Conservation (phyloP, 768 basidiomycete species). For the Obba rivulosa region DNA sequence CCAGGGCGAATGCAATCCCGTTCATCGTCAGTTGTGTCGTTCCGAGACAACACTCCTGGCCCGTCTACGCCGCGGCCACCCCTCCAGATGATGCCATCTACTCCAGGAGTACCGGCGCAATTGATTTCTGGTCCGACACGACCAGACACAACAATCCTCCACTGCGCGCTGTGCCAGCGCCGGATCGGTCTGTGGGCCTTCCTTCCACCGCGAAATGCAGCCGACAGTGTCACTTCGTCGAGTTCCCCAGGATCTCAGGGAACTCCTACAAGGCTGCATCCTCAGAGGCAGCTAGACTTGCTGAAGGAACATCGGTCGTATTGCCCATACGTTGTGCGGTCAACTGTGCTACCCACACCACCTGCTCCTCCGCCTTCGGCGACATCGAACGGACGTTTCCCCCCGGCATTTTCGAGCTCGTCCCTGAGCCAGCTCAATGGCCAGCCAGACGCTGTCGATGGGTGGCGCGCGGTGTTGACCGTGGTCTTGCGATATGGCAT, state of each 20-base stretch:
- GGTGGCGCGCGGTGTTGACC: constrained; percentile 76
- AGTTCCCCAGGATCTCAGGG: too few relatives aligned
- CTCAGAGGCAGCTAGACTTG: constrained; percentile 57
- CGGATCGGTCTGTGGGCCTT: constrained; percentile 79
- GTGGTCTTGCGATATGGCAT: constrained; percentile 64
- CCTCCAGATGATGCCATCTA: neutral
- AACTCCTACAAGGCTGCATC: constrained; percentile 9
- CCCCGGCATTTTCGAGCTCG: constrained; percentile 22
- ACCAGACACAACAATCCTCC: constrained; percentile 49
- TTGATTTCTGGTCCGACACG: neutral
- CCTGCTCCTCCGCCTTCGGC: constrained; percentile 24
- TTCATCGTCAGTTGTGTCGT: constrained; percentile 26
- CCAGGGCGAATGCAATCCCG: constrained; percentile 27
- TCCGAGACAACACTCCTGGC: constrained; percentile 13
- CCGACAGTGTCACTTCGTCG: constrained; percentile 2
- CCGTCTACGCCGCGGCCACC: constrained; percentile 19
- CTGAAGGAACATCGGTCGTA: constrained; percentile 80
- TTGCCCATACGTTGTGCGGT: constrained; percentile 77
- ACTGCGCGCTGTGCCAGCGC: constrained; percentile 71
- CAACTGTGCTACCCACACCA: constrained; percentile 57
- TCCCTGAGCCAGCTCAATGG: constrained; percentile 29
- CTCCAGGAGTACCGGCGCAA: constrained; percentile 2
- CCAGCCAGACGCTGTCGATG: constrained; percentile 45
- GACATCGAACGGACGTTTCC: constrained; percentile 5
- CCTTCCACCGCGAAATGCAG: constrained; percentile 18